These are phyloP conservation scores for Setomelanomma holmii DNA, from an alignment of 2,329 filamentous ascomycete genomes.

Conservation along the genomic window DNA sequence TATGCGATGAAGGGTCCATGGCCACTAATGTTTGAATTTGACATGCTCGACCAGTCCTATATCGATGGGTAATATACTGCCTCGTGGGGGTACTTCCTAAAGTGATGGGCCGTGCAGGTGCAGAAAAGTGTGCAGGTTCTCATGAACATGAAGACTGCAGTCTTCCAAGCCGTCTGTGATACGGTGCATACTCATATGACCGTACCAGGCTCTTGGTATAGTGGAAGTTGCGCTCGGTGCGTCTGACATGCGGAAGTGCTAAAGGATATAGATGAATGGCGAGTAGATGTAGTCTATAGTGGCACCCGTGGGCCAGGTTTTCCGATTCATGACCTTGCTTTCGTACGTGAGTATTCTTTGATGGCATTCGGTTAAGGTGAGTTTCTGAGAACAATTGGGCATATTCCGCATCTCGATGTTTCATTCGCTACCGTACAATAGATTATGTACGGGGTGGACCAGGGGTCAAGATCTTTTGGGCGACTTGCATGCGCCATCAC, in stretches of 20 bases:
- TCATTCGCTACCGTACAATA: background rate
- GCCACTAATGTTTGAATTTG: conserved; percentile 12
- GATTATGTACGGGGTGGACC: background rate
- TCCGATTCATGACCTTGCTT: background rate
- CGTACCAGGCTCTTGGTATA: conserved; percentile 23
- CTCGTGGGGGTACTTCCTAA: conserved; percentile 10
- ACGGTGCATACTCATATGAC: conserved; percentile 15
- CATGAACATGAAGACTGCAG: conserved; percentile 3
- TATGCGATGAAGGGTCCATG: background rate
- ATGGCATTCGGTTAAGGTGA: background rate
- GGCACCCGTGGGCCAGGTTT: conserved; percentile 17
- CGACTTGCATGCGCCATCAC: background rate
- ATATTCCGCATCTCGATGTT: background rate
- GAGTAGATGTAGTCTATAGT: conserved; percentile 6
- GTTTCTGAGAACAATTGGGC: background rate
- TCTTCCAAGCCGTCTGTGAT: conserved; percentile 10
- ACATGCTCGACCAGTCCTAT: conserved; percentile 11
- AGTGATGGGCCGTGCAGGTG: conserved; percentile 11
- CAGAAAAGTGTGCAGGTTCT: background rate
- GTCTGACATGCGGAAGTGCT: conserved; percentile 16
- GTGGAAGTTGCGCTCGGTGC: conserved; percentile 10
- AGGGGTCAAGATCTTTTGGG: background rate
- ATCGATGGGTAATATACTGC: conserved; percentile 9
- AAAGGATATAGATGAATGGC: conserved; percentile 8
- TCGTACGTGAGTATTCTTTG: background rate